These are phyloP conservation scores for Pythium utonaiense DNA, from an alignment of 352 stramenopile genomes.

Conservation along the genomic window DNA sequence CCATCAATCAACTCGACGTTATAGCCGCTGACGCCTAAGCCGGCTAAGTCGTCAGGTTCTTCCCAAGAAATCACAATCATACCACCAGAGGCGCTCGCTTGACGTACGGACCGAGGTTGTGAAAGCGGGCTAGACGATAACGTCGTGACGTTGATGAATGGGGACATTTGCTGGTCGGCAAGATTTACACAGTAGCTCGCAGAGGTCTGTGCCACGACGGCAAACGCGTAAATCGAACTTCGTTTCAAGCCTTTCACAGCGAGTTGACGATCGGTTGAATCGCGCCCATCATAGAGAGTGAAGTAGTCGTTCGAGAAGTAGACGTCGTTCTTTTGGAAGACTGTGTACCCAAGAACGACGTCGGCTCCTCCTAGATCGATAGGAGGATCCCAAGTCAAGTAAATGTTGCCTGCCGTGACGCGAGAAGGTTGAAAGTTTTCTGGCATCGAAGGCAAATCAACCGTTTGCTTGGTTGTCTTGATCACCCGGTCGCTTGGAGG, in stretches of 20 bases:
- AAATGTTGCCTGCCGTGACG: conserved; percentile 52
- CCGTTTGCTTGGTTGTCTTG: conserved; percentile 22
- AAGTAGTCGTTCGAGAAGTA: conserved; percentile 28
- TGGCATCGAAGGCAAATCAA: conserved; percentile 43
- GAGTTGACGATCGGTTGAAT: conserved; percentile 27
- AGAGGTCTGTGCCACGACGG: conserved; percentile 39
- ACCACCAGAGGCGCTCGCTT: conserved; percentile 33
- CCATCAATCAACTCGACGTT: conserved; percentile 25
- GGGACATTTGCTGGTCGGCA: conserved; percentile 19
- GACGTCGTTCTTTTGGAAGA: conserved; percentile 37
- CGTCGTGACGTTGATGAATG: conserved; percentile 32
- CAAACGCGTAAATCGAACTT: conserved; percentile 36
- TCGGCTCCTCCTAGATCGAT: conserved; percentile 41
- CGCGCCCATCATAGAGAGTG: conserved; percentile 49
- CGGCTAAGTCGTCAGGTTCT: conserved; percentile 45
- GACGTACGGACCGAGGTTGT: conserved; percentile 21
- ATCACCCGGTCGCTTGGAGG: conserved; percentile 13
- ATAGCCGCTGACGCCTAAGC: conserved; percentile 39
- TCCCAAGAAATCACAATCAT: conserved; percentile 44
- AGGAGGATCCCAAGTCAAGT: conserved; percentile 46
- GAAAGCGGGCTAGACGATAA: conserved; percentile 30
- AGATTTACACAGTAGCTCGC: conserved; percentile 47
- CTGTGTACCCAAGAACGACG: conserved; percentile 45
- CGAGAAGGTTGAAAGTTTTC: conserved; percentile 28
- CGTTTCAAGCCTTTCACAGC: conserved; percentile 30